Evolutionary conservation across 1,284 basidiomycete species (phyloP), one percentile per base, ranked within the genome.

Genomic region (Irpex rosettiformis): DNA sequence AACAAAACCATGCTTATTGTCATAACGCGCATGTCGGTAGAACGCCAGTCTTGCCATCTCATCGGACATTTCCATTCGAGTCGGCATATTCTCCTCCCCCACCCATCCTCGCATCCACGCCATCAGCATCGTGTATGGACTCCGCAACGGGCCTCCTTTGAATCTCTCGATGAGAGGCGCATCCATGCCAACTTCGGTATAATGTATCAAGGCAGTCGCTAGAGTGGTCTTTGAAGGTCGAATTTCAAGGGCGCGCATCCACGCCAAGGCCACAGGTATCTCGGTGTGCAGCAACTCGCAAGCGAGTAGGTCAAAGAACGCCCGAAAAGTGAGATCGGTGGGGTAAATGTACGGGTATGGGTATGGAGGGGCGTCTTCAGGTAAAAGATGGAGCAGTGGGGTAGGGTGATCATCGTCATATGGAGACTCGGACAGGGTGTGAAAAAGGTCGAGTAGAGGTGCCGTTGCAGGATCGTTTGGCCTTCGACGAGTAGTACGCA

Each of bases 81-180:
- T 71, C 10, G 90, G 89, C 54, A 87, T 74, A 45, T 68, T 67
- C 60, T 72, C 63, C 64, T 73, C 69, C 0, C 83, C 84, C 0
- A 91, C 78, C 92, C 92, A 94, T 6, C 78, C 82, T 27, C 65
- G 64, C 57, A 93, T 72, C 90, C 91, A 93, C 45, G 61, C 61
- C 54, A 82, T 73, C 56, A 93, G 65, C 62, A 73, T 72, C 48
- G 70, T 66, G 67, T 85, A 84, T 72, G 86, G 73, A 67, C 67
- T 75, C 72, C 65, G 70, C 48, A 49, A 66, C 63, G 43, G 62
- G 66, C 58, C 62, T 57, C 72, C 69, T 71, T 67, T 65, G 58
- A 67, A 64, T 53, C 70, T 68, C 69, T 82, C 82, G 21, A 90
- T 72, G 63, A 87, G 67, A 56, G 84, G 81, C 18, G 83, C 79